Base-by-base conservation (phyloP, 257 asterid genomes). In the Rubia yunnanensis region DNA sequence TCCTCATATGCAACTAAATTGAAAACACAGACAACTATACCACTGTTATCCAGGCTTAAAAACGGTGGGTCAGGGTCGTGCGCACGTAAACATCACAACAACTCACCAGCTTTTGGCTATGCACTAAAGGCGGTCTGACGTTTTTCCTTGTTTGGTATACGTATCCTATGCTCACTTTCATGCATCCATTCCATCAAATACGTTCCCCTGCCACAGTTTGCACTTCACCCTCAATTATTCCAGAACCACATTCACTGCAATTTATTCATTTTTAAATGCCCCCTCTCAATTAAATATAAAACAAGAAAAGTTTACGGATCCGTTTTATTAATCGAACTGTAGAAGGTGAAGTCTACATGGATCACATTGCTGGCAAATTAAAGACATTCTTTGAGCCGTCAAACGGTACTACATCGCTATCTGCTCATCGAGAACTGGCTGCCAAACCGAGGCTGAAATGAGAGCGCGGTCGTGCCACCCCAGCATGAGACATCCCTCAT, bases 391-490 rank as follows among this genome's bases (percentile, higher is more conserved):
- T n/a, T n/a, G n/a, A n/a, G n/a, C n/a, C n/a, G n/a, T n/a, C n/a
- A n/a, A n/a, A n/a, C n/a, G n/a, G n/a, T n/a, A n/a, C n/a, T n/a
- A n/a, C n/a, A n/a, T n/a, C n/a, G n/a, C n/a, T n/a, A n/a, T n/a
- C n/a, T n/a, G n/a, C n/a, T 60, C 35, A 27, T 26, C 48, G 13
- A 7, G 10, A 11, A 24, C 38, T 6, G 60, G 71, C n/a, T 69
- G 69, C 83, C 83, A 78, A 53, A 75, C 75, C 59, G 83, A 74
- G 36, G 79, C 77, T 0, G 80, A 73, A 26, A 74, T 64, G 59
- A 78, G 79, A 5, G 75, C 73, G 26, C 75, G 72, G 67, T 60
- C 63, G 65, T 78, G 80, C 83, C 80, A 78, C 30, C 79, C 79
- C 5, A 74, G 64, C 4, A 70, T 72, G 26, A 78, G 62, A 11